Evolutionary conservation across 129 eudicot species (phyloP), one percentile per base, ranked within the genome.

Genomic region (Artemisia annua): DNA sequence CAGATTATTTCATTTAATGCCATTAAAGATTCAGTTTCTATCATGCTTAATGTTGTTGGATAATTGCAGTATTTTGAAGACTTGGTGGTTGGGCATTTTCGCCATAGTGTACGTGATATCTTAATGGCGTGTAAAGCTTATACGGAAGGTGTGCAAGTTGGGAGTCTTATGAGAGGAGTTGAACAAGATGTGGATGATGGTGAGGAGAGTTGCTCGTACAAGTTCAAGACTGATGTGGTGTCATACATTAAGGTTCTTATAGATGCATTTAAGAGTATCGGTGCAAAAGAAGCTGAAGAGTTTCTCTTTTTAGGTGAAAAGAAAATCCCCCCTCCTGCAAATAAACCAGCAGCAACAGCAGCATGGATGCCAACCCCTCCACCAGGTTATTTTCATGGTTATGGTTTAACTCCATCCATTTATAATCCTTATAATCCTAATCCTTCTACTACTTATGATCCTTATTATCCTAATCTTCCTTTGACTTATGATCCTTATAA

Each of bases 51-150:
- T 12, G 24, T 8, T 39, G 49, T 43, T 76, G 50, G 60, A 54
- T 54, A 66, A 39, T 39, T 82, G 77, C 74, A 91, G 96, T 62
- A 91, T 35, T 91, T 91, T 77, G 97, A 88, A 80, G 92, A 86
- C 68, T 80, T 88, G 67, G 92, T 91, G 16, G 49, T 63, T 16
- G 97, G 97, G 44, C 97, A 91, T 67, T 91, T 88, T 75, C 66
- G 66, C 72, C 71, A 44, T 20, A 70, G 54, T 53, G 96, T 81
- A 7, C 85, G 61, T 3, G 92, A 91, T 73, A 84, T 91, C 12
- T 68, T 91, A 60, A 77, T 76, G 79, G 91, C 96, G 24, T 91
- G 97, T 75, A 82, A 81, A 70, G 97, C 96, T 10, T 91, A 91
- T 61, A 76, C 78, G 32, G 86, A 84, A 28, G 97, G 97, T 14